phyloP scores from a whole-genome alignment of 1,284 basidiomycete genomes.

The Melampsora larici-populina region DNA sequence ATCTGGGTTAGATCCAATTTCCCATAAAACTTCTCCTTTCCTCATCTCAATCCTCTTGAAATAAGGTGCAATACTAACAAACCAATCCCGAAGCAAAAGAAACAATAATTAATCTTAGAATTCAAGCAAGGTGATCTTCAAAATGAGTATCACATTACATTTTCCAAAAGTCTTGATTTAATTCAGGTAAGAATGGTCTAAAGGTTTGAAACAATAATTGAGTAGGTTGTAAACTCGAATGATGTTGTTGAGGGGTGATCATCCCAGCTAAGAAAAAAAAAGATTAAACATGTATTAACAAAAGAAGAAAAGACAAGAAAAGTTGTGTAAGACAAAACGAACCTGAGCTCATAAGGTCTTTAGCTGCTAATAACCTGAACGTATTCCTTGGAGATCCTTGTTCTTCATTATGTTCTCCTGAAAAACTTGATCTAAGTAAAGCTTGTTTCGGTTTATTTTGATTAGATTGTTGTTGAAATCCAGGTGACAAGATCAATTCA shows the following conservation, averaged over 20 bases:
- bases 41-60: slow-evolving; percentile 65
- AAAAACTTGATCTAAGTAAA: too few species aligned
- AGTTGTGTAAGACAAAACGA: too few species aligned
- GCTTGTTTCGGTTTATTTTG: too few species aligned
- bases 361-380: too few species aligned
- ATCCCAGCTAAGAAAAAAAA: not conserved
- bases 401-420: too few species aligned
- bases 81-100: not conserved
- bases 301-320: too few species aligned
- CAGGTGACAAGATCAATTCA: slow-evolving; percentile 31
- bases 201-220: slow-evolving; percentile 59
- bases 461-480: too few species aligned
- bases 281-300: not conserved
- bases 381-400: too few species aligned
- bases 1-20: slow-evolving; percentile 69
- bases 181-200: slow-evolving; percentile 47
- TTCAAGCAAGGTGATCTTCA: not conserved
- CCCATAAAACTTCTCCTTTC: slow-evolving; percentile 70
- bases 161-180: slow-evolving; percentile 27
- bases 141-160: slow-evolving; percentile 52
- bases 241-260: not conserved
- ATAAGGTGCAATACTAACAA: slow-evolving; percentile 62
- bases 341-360: too few species aligned
- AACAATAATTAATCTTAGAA: not conserved
- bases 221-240: slow-evolving; percentile 53